Base-by-base conservation (phyloP, 495 filamentous ascomycete species). In the Penicillium taxi region DNA sequence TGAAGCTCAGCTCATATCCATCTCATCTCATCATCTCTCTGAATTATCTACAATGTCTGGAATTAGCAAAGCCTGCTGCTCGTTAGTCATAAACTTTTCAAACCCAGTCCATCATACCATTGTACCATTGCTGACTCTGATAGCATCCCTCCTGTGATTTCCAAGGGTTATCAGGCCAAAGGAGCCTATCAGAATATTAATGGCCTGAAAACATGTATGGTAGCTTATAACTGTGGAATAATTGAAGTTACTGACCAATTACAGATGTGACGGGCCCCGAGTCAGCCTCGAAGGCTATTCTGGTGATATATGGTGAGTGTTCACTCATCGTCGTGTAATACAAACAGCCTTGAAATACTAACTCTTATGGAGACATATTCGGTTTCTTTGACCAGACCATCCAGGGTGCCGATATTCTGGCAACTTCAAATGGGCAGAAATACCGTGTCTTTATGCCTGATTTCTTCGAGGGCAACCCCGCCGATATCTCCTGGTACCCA, bases 161-260 rank as follows among this genome's bases (percentile, higher is more conserved):
- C 61, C 41, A 70, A 75, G 42, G 72, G 58, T 37, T 82, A 81
- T 58, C 51, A 69, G 40, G 51, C 66, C 44, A 81, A 81, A 55
- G 77, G 77, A 35, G 59, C 69, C 50, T 81, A 77, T 51, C 70
- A 75, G 48, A 73, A 67, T 26, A 61, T 78, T 55, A 69, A 71
- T 59, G 75, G 76, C 44, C 39, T 77, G 50, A 75, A 79, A 59
- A 78, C 74, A 30, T 82, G 77, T 81, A 58, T 14, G 67, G 49
- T 21, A 9, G 19, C 5, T n/a, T n/a, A n/a, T n/a, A n/a, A n/a
- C n/a, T n/a, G n/a, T n/a, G n/a, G n/a, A n/a, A n/a, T n/a, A n/a
- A 32, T 9, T 16, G 17, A 15, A 35, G 13, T 35, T 20, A 8
- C 24, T 38, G 35, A 38, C 35, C 22, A 12, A 12, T 26, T 3